Evolutionary conservation across 495 filamentous ascomycete genomes (phyloP), one percentile per base, ranked within the genome.

Genomic region (Thozetella sp.): DNA sequence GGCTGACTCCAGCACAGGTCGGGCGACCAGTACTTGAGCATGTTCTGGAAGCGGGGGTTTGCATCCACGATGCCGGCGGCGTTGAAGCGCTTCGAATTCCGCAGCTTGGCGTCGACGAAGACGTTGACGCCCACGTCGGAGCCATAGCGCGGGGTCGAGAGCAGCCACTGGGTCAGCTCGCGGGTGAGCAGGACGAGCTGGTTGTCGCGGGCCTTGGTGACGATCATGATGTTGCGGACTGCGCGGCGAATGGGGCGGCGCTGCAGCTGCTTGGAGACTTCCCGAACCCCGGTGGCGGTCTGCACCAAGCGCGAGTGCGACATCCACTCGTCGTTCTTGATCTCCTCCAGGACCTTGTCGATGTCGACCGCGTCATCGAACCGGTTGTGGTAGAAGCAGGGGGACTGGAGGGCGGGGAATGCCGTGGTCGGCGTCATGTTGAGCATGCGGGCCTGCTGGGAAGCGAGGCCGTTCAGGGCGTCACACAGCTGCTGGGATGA

Each of bases 321-420:
- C 69, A 96, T 86, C 76, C 84, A 93, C 61, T 97, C 93, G 71
- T 97, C 92, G 53, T 90, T 91, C 67, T 83, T 81, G 51, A 98
- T 96, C 76, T 99, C 95, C 71, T 98, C 95, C 1, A 99, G 81
- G 2, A 99, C 93, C 70, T 90, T 96, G 56, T 96, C 91, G 46
- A 97, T 89, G 72, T 99, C 93, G 61, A 99, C 91, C 9, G 93
- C 93, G 70, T 96, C 92, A 58, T 97, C 95, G 69, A 99, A 98
- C 43, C 93, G 85, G 74, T 93, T 89, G 74, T 99, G 95, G 81
- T 97, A 98, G 75, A 94, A 98, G 75, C 96, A 98, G 0, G 95
- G 95, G 37, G 92, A 96, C 67, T 94, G 89, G 23, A 97, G 76
- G 3, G 83, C 79, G 19, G 84, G 79, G 60, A 91, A 84, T 25